Evolutionary conservation across 108 stramenopile genomes (phyloP), one percentile per base, ranked within the genome.

Genomic region (Pseudonitzschia multistriata): DNA sequence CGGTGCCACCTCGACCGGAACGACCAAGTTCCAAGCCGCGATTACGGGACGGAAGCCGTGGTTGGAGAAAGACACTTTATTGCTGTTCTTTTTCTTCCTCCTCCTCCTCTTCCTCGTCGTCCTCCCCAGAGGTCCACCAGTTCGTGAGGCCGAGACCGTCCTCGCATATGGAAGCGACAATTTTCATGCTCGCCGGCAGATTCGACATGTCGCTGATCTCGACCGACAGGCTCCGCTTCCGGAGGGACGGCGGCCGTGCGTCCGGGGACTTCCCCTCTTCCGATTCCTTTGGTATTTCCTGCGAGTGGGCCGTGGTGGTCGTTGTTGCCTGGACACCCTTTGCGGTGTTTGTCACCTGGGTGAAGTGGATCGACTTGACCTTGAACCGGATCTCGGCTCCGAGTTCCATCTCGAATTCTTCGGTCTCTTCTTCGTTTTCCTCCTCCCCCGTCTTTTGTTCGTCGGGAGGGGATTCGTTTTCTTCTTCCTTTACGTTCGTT

Each of bases 131-230:
- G 3, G 63, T 66, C 92, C 92, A 93, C 92, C 92, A 93, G 48
- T 82, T 87, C 14, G 83, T 87, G 66, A 90, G 70, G 0, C 92
- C 92, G 0, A 93, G 68, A 48, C 92, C 92, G 81, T 93, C 92
- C 66, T 93, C 92, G 67, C 92, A 93, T 59, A 93, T 93, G 1
- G 89, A 90, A 52, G 89, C 92, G 5, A 88, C 83, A 66, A 93
- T 90, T 36, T 88, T 85, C 89, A 93, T 90, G 34, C 80, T 82
- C 2, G 88, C 79, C 0, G 91, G 91, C 31, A 75, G 62, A 52
- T 74, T 71, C n/a, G 50, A 66, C 7, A 73, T 70, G 49, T 86
- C 83, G 69, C 75, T 88, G 33, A 89, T 61, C 71, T 90, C 92
- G 6, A 88, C 81, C n/a, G 88, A 89, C 4, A 83, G 76, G 73